Base-by-base conservation (phyloP, 1,284 basidiomycete species). In the Vanrija humicola region DNA sequence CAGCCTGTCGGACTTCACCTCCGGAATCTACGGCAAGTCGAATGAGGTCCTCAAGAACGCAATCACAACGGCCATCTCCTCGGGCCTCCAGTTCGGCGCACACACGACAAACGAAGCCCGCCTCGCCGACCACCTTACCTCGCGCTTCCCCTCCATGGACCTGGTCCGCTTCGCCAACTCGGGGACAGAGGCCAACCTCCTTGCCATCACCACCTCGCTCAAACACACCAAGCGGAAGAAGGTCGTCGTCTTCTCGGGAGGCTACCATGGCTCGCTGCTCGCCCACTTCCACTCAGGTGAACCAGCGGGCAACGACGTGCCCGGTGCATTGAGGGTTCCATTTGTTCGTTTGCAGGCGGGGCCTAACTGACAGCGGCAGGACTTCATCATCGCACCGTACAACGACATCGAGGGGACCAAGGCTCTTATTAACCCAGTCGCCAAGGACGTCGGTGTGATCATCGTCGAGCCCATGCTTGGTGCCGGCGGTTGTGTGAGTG, bases 381-480 rank as follows among this genome's bases (percentile, higher is more conserved):
- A 69, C 47, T 67, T 62, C 48, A 21, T 67, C 0, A 48, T 67
- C 18, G 63, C 59, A 26, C 64, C 65, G 1, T 73, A 79, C 62
- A 81, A 81, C 65, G 71, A 76, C 54, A 58, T 76, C 7, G 63
- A 63, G 0, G 65, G 62, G 6, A 64, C 72, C 12, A 55, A 72
- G 6, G 42, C 55, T 0, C 64, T 76, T 4, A 66, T 80, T 38
- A 69, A 70, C 23, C 68, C 49, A 1, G 19, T 55, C 26, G 48
- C 38, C 16, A 38, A 74, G 2, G 75, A 77, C 25, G 75, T 78
- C 1, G 79, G 78, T 15, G 79, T 74, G 19, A 79, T 81, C 48
- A 75, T 81, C 43, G 70, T 81, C 4, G 80, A 81, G 67, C 79
- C 80, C 6, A 77, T 81, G 50, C 70, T 79, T 62, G 80, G 79